Evolutionary conservation across 768 basidiomycete genomes (phyloP), one percentile per base, ranked within the genome.

Genomic region (Tylopilus sp.): DNA sequence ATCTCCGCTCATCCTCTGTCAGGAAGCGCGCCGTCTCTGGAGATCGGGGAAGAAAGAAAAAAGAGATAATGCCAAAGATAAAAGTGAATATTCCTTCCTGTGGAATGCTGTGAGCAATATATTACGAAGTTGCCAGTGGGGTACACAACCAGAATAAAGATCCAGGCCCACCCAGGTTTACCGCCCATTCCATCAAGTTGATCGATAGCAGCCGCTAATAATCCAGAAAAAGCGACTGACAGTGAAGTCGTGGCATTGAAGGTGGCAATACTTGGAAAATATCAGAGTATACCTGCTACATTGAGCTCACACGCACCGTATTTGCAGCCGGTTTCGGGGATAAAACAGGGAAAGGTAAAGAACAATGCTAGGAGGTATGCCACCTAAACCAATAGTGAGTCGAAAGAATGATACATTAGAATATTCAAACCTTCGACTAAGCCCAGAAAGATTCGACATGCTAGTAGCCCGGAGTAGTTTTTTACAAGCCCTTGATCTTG

Each of bases 31-130:
- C 76, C 14, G 71, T 67, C 4, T 56, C 63, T 2, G 81, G 77
- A 0, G 75, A 41, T 12, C 40, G 13, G 9, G 40, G 40, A 25
- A 41, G 40, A 14, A 41, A 14, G 24, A 26, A 26, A 71, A 85
- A 0, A 4, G 79, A 74, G 1, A 66, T 36, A 3, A 79, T 31
- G 7, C 86, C 87, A 56, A 85, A 80, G 2, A 78, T 41, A 50
- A 82, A 68, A 0, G 86, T 86, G 65, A 89, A 81, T 6, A 78
- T 17, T 1, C 88, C 87, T 66, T 88, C 81, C 67, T 73, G 24
- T 19, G 30, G 13, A 37, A 14, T 16, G 33, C 6, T 0, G 6
- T 60, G 14, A 57, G 41, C 29, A 14, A 30, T 30, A 42, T 22
- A 21, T 48, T 8, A 33, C 1, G 19, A 31, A 2, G 3, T 2